These are phyloP conservation scores for Prosopis cineraria DNA, from an alignment of 306 rosid genomes.

Conservation along the genomic window DNA sequence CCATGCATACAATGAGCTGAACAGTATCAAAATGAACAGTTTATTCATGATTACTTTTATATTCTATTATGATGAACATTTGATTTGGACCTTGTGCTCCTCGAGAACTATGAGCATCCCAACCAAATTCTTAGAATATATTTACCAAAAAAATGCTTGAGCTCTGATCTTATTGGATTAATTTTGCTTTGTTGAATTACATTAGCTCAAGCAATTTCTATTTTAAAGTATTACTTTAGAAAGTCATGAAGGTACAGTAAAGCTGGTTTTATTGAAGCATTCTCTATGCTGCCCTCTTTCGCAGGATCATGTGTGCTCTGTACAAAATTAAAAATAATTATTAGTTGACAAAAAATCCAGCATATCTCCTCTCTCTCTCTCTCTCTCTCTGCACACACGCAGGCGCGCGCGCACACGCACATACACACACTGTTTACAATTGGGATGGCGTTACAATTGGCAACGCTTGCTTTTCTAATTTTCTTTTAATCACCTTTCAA, in stretches of 20 bases:
- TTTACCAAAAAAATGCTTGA: not conserved
- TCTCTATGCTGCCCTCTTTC: not conserved
- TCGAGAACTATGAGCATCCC: not conserved
- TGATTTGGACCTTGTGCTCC: not conserved
- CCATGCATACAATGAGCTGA: not conserved
- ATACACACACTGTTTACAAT: too few species aligned
- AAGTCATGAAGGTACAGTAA: not conserved
- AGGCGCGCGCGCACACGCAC: too few species aligned
- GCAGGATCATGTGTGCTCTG: not conserved
- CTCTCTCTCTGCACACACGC: too few species aligned
- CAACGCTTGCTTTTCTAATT: conserved; percentile 1
- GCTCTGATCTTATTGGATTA: not conserved
- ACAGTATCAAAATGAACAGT: not conserved
- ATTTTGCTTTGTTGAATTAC: not conserved
- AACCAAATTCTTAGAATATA: conserved; percentile 28
- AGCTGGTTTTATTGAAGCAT: not conserved
- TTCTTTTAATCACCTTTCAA: not conserved
- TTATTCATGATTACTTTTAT: not conserved
- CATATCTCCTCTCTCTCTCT: not conserved
- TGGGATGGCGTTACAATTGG: not conserved
- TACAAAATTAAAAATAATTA: not conserved
- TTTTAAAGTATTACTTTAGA: conserved; percentile 5
- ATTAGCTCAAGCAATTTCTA: not conserved
- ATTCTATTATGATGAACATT: not conserved
- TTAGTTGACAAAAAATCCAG: too few species aligned